These are phyloP conservation scores for Cladophialophora carrionii DNA, from an alignment of 2,329 filamentous ascomycete species.

Conservation along the genomic window DNA sequence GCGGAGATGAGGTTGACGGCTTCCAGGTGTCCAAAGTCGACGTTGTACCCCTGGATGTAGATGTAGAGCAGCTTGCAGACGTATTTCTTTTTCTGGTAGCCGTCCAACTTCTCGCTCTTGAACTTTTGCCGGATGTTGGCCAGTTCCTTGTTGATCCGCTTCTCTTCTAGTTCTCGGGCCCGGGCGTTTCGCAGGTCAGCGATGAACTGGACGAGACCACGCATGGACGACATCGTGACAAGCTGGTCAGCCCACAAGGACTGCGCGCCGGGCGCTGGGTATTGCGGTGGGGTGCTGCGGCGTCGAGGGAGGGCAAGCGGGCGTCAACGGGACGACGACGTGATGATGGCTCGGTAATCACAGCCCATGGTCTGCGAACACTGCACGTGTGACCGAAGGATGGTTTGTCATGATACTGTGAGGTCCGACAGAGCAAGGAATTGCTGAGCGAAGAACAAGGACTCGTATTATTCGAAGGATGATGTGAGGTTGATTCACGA, in stretches of 20 bases:
- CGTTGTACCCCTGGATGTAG: conserved; percentile 98
- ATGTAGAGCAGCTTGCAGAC: conserved; percentile 99
- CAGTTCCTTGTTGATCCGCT: conserved; percentile 98
- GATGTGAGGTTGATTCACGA: conserved; percentile 8
- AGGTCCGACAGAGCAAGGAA: background rate
- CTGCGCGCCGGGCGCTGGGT: conserved; percentile 8
- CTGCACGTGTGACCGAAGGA: background rate
- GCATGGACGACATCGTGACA: conserved; percentile 48
- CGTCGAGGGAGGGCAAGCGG: conserved; percentile 10
- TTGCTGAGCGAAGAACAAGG: conserved; percentile 8
- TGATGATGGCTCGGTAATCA: background rate
- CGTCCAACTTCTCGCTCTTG: conserved; percentile 89
- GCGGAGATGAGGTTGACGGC: conserved; percentile 97
- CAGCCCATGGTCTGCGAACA: conserved; percentile 5
- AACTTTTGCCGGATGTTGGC: conserved; percentile 99
- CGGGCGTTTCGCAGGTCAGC: conserved; percentile 93
- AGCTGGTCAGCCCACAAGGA: conserved; percentile 1
- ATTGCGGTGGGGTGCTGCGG: background rate
- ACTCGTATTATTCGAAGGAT: conserved; percentile 12
- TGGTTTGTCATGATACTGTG: background rate
- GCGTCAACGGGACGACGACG: conserved; percentile 4
- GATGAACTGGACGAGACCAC: conserved; percentile 94
- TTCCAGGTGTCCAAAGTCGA: conserved; percentile 97
- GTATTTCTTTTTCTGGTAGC: conserved; percentile 99
- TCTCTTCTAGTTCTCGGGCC: conserved; percentile 94